Conservation (phyloP, 176 grass and related monocot species). For the Themeda triandra region DNA sequence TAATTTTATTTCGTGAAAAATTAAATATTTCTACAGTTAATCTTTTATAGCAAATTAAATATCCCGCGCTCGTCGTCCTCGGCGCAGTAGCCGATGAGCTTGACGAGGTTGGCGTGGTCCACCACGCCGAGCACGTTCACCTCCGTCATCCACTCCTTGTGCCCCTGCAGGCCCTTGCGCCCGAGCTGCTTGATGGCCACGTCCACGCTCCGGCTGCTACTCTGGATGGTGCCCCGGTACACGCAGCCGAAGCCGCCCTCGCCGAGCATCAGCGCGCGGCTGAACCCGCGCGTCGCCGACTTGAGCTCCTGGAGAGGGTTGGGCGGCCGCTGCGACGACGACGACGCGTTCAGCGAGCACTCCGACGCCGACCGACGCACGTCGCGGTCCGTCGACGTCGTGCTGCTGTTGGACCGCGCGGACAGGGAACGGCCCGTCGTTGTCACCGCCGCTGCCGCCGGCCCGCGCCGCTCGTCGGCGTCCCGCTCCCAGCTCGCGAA, state of each 20-base stretch:
- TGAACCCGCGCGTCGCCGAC: constrained; percentile 72
- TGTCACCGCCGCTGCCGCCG: neutral
- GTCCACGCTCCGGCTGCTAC: constrained; percentile 40
- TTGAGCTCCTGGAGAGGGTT: constrained; percentile 69
- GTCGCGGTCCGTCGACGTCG: constrained; percentile 52
- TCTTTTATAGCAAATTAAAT: too few species aligned
- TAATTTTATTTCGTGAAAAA: too few species aligned
- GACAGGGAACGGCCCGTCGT: constrained; percentile 40
- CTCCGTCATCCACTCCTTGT: constrained; percentile 93
- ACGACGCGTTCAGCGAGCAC: constrained; percentile 50
- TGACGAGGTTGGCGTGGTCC: constrained; percentile 74
- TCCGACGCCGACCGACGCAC: constrained; percentile 68
- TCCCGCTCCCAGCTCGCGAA: constrained; percentile 53
- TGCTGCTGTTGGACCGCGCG: constrained; percentile 60
- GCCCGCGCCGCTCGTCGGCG: constrained; percentile 1
- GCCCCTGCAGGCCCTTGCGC: constrained; percentile 77
- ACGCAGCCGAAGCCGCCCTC: constrained; percentile 92
- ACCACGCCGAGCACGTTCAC: constrained; percentile 86
- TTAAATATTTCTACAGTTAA: too few species aligned
- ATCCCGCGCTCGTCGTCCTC: constrained; percentile 86
- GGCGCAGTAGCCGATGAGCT: constrained; percentile 82
- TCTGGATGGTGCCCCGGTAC: constrained; percentile 61
- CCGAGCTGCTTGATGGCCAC: constrained; percentile 85
- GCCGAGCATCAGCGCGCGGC: constrained; percentile 63
- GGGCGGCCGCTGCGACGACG: constrained; percentile 9